Percentiles rank a stretch among this genome's conserved stretches.
phyloP scores from a whole-genome alignment of 306 rosid genomes.

The Begonia peltatifolia region DNA sequence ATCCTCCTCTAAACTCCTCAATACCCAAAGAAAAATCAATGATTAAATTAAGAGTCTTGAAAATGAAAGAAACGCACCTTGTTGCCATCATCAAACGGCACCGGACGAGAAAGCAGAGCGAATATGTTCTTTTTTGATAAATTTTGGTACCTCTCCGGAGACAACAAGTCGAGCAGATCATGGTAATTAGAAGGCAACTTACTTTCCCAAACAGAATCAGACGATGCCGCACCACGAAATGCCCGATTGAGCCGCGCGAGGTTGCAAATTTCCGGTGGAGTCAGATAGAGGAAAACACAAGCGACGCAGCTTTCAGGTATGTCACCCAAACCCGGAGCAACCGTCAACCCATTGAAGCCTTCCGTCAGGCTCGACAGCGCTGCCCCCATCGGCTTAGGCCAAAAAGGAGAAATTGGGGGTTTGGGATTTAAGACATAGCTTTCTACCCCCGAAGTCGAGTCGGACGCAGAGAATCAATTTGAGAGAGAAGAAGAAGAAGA shows the following conservation, averaged over 20 bases:
- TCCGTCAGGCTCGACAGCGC: conserved; percentile 51
- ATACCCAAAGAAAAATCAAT: background rate
- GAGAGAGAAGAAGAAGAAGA: too few relatives aligned
- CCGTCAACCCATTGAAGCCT: conserved; percentile 39
- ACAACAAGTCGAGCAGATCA: conserved; percentile 50
- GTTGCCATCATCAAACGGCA: conserved; percentile 47
- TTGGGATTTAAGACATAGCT: background rate
- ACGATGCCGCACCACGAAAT: conserved; percentile 83
- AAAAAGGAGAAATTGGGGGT: background rate
- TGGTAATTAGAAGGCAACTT: conserved; percentile 72
- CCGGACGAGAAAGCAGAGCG: conserved; percentile 51
- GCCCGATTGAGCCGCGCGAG: conserved; percentile 73
- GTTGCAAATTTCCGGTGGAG: conserved; percentile 91
- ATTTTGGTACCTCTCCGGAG: conserved; percentile 39
- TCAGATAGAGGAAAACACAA: conserved; percentile 58
- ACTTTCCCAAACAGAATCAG: conserved; percentile 72
- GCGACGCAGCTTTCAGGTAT: conserved; percentile 90
- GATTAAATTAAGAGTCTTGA: background rate
- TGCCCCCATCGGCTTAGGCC: conserved; percentile 49
- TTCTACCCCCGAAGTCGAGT: background rate
- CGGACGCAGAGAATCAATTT: too few relatives aligned
- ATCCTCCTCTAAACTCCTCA: conserved; percentile 2
- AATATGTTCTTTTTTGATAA: conserved; percentile 62
- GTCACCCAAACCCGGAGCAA: conserved; percentile 79
- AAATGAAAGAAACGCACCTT: conserved; percentile 33